Percentiles rank a stretch among this genome's conserved stretches.
These are phyloP conservation scores for Beauveria caledonica DNA, from an alignment of 2,329 filamentous ascomycete species.

Conservation along the genomic window DNA sequence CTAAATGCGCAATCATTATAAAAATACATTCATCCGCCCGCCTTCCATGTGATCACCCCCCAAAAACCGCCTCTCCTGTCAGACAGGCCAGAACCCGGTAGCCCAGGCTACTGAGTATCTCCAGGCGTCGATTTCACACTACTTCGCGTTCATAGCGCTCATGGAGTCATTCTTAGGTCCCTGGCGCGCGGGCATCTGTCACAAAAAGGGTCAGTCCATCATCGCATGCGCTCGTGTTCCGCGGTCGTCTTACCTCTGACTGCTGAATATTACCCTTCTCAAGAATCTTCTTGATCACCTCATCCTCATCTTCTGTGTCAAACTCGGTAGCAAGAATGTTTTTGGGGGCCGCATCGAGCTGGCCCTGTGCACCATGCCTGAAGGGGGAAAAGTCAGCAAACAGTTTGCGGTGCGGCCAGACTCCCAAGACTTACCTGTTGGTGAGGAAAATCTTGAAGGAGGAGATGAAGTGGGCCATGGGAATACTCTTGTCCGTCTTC, in stretches of 20 bases:
- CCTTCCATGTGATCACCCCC: background rate
- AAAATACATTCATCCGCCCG: slow-evolving; percentile 5
- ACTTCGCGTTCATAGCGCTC: slow-evolving; percentile 35
- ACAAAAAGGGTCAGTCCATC: background rate
- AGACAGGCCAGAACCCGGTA: no score
- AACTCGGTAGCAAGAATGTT: slow-evolving; percentile 76
- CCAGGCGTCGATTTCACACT: slow-evolving; percentile 12
- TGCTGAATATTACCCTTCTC: slow-evolving; percentile 65
- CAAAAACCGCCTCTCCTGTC: no score
- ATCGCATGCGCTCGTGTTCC: slow-evolving; percentile 7
- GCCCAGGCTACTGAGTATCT: no score
- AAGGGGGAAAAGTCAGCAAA: slow-evolving; percentile 13
- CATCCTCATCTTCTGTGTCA: slow-evolving; percentile 69
- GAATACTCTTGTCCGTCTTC: slow-evolving; percentile 69
- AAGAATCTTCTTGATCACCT: slow-evolving; percentile 74
- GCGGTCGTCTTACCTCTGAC: slow-evolving; percentile 33
- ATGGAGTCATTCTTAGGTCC: slow-evolving; percentile 46
- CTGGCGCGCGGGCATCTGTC: slow-evolving; percentile 43
- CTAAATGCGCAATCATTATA: background rate
- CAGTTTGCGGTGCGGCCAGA: background rate
- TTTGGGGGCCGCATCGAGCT: slow-evolving; percentile 69
- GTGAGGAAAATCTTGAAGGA: slow-evolving; percentile 86
- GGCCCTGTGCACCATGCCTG: slow-evolving; percentile 81
- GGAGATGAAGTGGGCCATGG: slow-evolving; percentile 77
- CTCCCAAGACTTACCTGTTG: slow-evolving; percentile 62